Conservation (phyloP, 1,139 yeast species). For the Lodderomyces beijingensis region DNA sequence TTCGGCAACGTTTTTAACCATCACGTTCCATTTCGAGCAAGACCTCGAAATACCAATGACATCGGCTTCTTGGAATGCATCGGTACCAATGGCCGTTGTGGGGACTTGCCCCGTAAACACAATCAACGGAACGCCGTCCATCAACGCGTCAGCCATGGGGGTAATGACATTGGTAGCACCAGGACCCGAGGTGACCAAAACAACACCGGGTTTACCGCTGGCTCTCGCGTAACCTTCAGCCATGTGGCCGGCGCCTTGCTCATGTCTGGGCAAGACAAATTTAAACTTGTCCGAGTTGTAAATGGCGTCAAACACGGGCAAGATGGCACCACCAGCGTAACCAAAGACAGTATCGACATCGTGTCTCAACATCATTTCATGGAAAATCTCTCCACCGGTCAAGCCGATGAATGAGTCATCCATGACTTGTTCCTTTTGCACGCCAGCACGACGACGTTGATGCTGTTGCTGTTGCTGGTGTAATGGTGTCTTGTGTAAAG, state of each 20-base stretch:
- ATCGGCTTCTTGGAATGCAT: conserved; percentile 98
- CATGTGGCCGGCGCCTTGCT: conserved; percentile 99
- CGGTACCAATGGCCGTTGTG: conserved; percentile 93
- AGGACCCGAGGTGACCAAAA: conserved; percentile 95
- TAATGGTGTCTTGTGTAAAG: conserved; percentile 7
- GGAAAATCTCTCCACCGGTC: conserved; percentile 96
- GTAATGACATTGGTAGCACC: conserved; percentile 98
- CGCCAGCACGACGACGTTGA: conserved; percentile 1
- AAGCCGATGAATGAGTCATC: conserved; percentile 90
- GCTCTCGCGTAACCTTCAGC: conserved; percentile 99
- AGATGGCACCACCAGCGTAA: conserved; percentile 96
- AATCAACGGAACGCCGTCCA: conserved; percentile 95
- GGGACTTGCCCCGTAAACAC: conserved; percentile 99
- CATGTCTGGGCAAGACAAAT: conserved; percentile 92
- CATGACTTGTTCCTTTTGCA: conserved; percentile 30
- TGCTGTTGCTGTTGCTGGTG: conserved; percentile 7
- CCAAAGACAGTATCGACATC: conserved; percentile 93
- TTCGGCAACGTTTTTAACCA: conserved; percentile 94
- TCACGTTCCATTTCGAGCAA: conserved; percentile 98
- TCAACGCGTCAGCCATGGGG: conserved; percentile 95
- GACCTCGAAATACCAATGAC: conserved; percentile 94
- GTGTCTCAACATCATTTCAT: conserved; percentile 97
- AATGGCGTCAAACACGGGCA: conserved; percentile 96
- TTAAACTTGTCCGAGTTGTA: conserved; percentile 85
- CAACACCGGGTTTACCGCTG: conserved; percentile 96